phyloP scores from a whole-genome alignment of 352 stramenopile species.

The Globisporangium nagaii region DNA sequence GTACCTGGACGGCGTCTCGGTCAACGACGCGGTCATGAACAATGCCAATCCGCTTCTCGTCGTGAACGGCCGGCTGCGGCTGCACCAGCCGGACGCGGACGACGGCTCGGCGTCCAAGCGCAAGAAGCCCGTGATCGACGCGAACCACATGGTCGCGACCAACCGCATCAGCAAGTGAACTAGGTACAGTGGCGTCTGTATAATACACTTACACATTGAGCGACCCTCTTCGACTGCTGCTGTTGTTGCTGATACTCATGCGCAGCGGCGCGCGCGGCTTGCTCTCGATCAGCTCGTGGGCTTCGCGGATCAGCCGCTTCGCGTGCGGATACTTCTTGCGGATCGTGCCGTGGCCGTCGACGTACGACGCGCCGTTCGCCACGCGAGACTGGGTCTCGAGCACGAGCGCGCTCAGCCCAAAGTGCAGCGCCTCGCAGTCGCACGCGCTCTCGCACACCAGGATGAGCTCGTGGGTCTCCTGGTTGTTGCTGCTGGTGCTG shows the following conservation, averaged over 20 bases:
- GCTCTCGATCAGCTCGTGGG: conserved; percentile 38
- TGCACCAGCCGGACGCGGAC: conserved; percentile 37
- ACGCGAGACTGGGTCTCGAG: conserved; percentile 33
- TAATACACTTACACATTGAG: neutral
- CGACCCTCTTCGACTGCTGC: too few relatives aligned
- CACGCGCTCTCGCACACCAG: conserved; percentile 57
- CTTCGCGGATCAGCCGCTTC: conserved; percentile 52
- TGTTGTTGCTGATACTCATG: neutral
- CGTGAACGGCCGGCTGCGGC: conserved; percentile 83
- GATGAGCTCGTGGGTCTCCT: conserved; percentile 31
- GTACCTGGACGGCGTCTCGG: conserved; percentile 91
- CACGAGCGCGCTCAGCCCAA: conserved; percentile 45
- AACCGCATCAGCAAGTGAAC: conserved; percentile 51
- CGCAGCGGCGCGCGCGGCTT: neutral
- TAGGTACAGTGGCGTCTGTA: neutral
- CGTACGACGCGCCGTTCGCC: conserved; percentile 40
- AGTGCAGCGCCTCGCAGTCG: conserved; percentile 51
- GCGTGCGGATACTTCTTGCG: conserved; percentile 56
- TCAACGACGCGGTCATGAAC: conserved; percentile 90
- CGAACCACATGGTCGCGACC: conserved; percentile 78
- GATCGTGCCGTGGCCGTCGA: conserved; percentile 58
- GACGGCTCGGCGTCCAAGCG: neutral
- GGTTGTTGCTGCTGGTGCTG: neutral
- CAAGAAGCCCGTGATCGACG: conserved; percentile 58
- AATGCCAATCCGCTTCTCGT: conserved; percentile 90